phyloP scores from a whole-genome alignment of 306 rosid species.

The Malus sylvestris region DNA sequence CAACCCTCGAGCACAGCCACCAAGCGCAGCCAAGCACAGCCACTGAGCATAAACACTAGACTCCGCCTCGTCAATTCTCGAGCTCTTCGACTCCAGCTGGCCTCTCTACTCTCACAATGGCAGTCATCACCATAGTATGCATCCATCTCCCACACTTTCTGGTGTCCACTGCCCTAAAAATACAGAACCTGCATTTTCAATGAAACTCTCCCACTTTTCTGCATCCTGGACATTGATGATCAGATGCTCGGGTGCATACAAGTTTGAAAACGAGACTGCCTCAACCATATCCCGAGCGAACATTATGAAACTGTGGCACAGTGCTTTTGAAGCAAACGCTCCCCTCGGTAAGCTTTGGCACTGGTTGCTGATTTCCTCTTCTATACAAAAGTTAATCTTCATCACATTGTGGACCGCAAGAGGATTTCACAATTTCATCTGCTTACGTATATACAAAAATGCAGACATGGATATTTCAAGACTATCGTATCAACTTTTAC shows the following conservation, averaged over 20 bases:
- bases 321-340: conserved; percentile 77
- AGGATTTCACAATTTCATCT: no score
- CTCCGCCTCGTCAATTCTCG: no score
- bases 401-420: no score
- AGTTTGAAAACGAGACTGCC: conserved; percentile 90
- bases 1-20: no score
- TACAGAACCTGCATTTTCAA: conserved; percentile 98
- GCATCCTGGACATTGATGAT: conserved; percentile 85
- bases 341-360: conserved; percentile 94
- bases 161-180: conserved; percentile 97
- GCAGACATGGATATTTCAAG: no score
- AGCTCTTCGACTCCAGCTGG: no score
- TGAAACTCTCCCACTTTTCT: conserved; percentile 92
- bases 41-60: no score
- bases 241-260: conserved; percentile 95
- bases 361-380: conserved; percentile 77
- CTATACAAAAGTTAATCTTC: conserved; percentile 19
- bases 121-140: no score
- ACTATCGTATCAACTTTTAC: no score
- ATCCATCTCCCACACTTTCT: conserved; percentile 79
- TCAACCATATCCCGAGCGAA: conserved; percentile 83
- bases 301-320: conserved; percentile 83
- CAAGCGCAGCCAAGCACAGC: no score
- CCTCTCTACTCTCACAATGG: no score
- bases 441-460: no score